phyloP scores from a whole-genome alignment of 208 protist species.

The Acanthamoeba sp. region DNA sequence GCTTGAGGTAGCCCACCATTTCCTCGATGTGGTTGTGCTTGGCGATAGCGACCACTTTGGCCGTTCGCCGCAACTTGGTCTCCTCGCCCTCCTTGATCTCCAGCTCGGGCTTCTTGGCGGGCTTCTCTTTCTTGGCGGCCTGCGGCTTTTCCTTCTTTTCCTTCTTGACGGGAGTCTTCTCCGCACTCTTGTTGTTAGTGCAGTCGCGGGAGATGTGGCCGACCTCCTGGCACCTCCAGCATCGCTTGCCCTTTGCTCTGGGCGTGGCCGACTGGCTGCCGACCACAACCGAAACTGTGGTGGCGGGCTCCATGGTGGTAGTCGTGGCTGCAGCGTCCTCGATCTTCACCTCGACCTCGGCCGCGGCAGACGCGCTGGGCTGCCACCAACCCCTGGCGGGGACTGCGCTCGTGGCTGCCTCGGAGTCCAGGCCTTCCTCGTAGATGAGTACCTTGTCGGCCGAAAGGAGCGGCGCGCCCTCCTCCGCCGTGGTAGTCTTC shows the following conservation, averaged over 20 bases:
- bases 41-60: constrained; percentile 78
- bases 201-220: constrained; percentile 56
- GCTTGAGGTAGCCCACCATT: constrained; percentile 77
- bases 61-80: constrained; percentile 46
- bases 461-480: too few relatives aligned
- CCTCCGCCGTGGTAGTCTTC: background rate
- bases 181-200: background rate
- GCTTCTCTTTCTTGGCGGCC: background rate
- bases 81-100: constrained; percentile 36
- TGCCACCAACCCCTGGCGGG: background rate
- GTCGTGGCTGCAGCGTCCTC: background rate
- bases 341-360: background rate
- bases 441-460: background rate
- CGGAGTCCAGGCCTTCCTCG: background rate
- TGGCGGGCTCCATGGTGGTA: background rate
- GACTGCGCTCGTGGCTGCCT: background rate
- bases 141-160: constrained; percentile 58
- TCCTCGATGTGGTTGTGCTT: constrained; percentile 75
- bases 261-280: background rate
- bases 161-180: constrained; percentile 24
- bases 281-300: background rate
- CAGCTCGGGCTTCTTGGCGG: background rate
- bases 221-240: constrained; percentile 28
- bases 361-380: background rate
- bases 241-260: background rate